Evolutionary conservation across 2,329 filamentous ascomycete species (phyloP).

Genomic region (Neofusicoccum sp.): DNA sequence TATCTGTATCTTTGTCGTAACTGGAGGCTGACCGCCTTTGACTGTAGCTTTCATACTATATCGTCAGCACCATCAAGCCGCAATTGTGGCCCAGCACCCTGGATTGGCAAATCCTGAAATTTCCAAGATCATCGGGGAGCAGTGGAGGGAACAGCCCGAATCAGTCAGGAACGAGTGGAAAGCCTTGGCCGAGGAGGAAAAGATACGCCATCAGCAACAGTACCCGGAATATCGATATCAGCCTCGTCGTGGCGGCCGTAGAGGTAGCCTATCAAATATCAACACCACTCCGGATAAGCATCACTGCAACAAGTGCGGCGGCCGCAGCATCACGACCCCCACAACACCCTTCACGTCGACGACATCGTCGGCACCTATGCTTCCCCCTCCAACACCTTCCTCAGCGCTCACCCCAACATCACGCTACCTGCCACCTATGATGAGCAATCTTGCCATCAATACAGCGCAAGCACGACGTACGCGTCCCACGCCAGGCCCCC

Average conservation of each 20-base stretch:
- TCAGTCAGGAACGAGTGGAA: constrained; percentile 85
- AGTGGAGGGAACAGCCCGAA: constrained; percentile 78
- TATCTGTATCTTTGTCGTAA: constrained; percentile 19
- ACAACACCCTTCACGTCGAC: constrained; percentile 50
- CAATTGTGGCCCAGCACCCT: constrained; percentile 78
- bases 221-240: constrained; percentile 96
- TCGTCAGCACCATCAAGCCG: constrained; percentile 85
- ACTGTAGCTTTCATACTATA: constrained; percentile 91
- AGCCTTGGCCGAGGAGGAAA: constrained; percentile 86
- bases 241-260: constrained; percentile 61
- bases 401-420: constrained; percentile 34
- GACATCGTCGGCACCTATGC: constrained; percentile 29
- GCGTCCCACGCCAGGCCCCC: background rate
- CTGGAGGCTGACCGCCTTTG: constrained; percentile 15
- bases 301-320: constrained; percentile 69
- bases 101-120: constrained; percentile 92
- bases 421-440: constrained; percentile 32
- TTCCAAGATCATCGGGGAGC: constrained; percentile 92
- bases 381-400: constrained; percentile 37
- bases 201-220: constrained; percentile 79
- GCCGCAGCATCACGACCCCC: constrained; percentile 63
- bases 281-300: constrained; percentile 43
- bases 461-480: constrained; percentile 30
- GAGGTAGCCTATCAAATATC: constrained; percentile 21
- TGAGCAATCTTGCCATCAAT: constrained; percentile 42